Base-by-base conservation (phyloP, 306 rosid species). In the Begonia loranthoides region DNA sequence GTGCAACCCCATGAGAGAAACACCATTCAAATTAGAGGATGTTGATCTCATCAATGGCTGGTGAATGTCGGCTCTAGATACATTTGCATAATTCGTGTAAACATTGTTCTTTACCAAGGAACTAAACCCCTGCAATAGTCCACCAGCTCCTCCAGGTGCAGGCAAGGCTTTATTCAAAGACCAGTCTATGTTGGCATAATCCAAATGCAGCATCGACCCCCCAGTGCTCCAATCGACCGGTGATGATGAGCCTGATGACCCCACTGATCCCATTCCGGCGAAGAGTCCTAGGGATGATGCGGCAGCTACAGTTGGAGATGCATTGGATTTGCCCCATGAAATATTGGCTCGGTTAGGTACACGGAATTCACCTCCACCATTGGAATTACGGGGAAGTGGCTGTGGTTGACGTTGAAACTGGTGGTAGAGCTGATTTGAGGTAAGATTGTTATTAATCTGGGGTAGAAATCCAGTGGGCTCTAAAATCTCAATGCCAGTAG, bases 281-380 rank as follows among this genome's bases (percentile, higher is more conserved):
- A 86, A 92, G n/a, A 92, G 88, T 33, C 99, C 99, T 0, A 92
- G 84, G 39, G 96, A 92, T 33, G 96, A 71, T 34, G 99, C 94
- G 15, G 94, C 82, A 50, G 94, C 86, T 45, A 92, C 70, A 4
- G 79, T 52, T 22, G 92, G 87, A 45, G 84, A 65, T 41, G 84
- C 61, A 67, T 73, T 80, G 11, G 75, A 58, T 67, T 88, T 76
- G 64, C 66, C 79, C 93, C 86, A 80, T 16, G 65, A 55, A 64
- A 59, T 49, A 71, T 73, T 90, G 61, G 80, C 94, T 62, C 73
- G 73, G 59, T 49, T 74, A 43, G 69, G 47, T 55, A 63, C 81
- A 11, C 74, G 75, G 48, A 75, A 72, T 64, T 85, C 95, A 51
- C 68, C 81, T 17, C 72, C 69, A 61, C 69, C 59, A 61, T 70